phyloP scores from a whole-genome alignment of 1,284 basidiomycete genomes.

The Trichosporon sp. region DNA sequence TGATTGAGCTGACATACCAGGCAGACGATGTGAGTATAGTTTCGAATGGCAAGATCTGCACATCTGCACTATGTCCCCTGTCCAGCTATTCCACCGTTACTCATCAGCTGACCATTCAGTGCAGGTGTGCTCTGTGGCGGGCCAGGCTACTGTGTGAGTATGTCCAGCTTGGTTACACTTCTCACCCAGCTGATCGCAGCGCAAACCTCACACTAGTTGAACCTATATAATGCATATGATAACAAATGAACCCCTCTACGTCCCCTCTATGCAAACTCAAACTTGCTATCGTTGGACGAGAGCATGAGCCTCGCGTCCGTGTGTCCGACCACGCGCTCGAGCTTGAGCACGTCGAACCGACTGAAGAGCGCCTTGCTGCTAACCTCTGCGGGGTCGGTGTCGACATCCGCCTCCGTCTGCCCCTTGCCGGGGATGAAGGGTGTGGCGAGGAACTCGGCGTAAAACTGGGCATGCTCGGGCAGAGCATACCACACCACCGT shows the following conservation, averaged over 20 bases:
- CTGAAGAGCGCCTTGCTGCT: constrained; percentile 77
- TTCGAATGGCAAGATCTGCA: too few relatives aligned
- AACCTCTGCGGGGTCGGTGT: constrained; percentile 70
- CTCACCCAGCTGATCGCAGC: too few relatives aligned
- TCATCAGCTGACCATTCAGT: too few relatives aligned
- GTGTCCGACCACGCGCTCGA: constrained; percentile 75
- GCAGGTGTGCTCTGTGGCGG: too few relatives aligned
- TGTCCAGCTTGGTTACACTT: too few relatives aligned
- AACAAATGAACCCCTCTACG: background rate
- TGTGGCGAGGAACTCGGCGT: constrained; percentile 83
- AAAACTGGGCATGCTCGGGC: constrained; percentile 88
- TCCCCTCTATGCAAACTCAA: constrained; percentile 51
- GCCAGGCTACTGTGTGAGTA: too few relatives aligned
- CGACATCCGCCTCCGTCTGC: constrained; percentile 31
- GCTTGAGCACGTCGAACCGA: constrained; percentile 80
- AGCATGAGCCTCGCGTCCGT: constrained; percentile 56
- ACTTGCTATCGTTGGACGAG: constrained; percentile 50
- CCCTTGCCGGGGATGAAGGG: constrained; percentile 70
- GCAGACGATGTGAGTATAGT: too few relatives aligned
- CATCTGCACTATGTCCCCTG: too few relatives aligned
- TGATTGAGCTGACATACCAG: too few relatives aligned
- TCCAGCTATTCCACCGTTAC: too few relatives aligned
- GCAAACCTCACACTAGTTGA: background rate
- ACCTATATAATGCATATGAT: background rate
- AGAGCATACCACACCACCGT: constrained; percentile 91